A percentile compares a stretch with the other conserved stretches of the same genome.
Evolutionary conservation across 2,329 filamentous ascomycete species (phyloP).

Genomic region (Tolypocladium album): DNA sequence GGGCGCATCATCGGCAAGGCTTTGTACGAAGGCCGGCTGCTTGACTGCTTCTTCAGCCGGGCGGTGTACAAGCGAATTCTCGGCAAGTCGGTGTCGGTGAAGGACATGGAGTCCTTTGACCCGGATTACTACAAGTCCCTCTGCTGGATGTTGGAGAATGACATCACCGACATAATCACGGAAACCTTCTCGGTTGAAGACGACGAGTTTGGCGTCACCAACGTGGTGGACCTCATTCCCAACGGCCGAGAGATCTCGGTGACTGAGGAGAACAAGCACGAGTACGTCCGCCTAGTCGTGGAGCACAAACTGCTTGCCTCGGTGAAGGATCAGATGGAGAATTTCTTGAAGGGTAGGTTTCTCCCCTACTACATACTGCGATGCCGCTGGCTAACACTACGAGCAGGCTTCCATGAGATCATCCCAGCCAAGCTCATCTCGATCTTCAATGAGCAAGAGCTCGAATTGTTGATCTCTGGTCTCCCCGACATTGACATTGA

Average conservation of each 20-base stretch:
- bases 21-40: constrained; percentile 85
- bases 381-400: constrained; percentile 1
- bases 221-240: constrained; percentile 75
- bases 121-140: constrained; percentile 98
- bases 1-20: constrained; percentile 97
- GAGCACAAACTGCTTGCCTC: constrained; percentile 88
- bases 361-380: background rate
- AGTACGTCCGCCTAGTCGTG: constrained; percentile 89
- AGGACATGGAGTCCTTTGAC: constrained; percentile 98
- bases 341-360: constrained; percentile 69
- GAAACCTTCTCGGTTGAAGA: constrained; percentile 94
- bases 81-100: constrained; percentile 88
- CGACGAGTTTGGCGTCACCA: constrained; percentile 84
- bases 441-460: constrained; percentile 97
- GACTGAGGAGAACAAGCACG: constrained; percentile 96
- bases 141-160: constrained; percentile 96
- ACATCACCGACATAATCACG: constrained; percentile 95
- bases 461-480: constrained; percentile 92
- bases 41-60: constrained; percentile 97
- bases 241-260: constrained; percentile 87
- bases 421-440: constrained; percentile 88
- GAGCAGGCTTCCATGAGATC: constrained; percentile 85
- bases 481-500: constrained; percentile 95
- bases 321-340: constrained; percentile 86
- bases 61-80: constrained; percentile 98